Conservation (phyloP, 1,139 yeast genomes). For the Blastobotrys persicus region DNA sequence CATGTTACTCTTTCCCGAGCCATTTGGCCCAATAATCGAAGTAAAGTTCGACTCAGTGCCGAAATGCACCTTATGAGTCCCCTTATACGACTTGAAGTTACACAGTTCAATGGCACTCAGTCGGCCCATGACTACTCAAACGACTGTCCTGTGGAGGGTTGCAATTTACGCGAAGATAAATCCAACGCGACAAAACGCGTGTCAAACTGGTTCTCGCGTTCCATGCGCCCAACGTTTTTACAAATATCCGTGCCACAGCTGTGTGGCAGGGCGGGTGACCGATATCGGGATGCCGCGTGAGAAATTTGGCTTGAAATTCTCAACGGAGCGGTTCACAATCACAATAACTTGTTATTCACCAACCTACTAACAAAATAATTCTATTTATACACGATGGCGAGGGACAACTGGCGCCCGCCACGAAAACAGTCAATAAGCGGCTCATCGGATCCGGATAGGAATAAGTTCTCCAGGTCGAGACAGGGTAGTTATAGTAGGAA, state of each 20-base stretch:
- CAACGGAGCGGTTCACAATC: not conserved
- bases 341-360: not conserved
- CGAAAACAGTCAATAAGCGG: not conserved
- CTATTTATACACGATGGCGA: not conserved
- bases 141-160: too few relatives aligned
- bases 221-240: not conserved
- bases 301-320: not conserved
- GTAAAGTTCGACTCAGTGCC: slow-evolving; percentile 76
- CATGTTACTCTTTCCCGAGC: slow-evolving; percentile 96
- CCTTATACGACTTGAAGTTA: slow-evolving; percentile 90
- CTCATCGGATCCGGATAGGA: not conserved
- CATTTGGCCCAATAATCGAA: slow-evolving; percentile 95
- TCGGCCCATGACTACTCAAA: slow-evolving; percentile 28
- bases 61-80: slow-evolving; percentile 71
- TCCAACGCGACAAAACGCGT: not conserved
- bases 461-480: not conserved
- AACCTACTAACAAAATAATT: not conserved
- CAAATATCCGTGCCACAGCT: too few relatives aligned
- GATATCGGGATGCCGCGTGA: not conserved
- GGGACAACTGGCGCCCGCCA: slow-evolving; percentile 8
- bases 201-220: not conserved
- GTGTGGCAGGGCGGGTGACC: too few relatives aligned
- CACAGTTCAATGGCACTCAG: slow-evolving; percentile 44
- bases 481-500: not conserved
- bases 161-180: too few relatives aligned